These are phyloP conservation scores for Claviceps lovelessii DNA, from an alignment of 2,329 filamentous ascomycete species.

Conservation along the genomic window DNA sequence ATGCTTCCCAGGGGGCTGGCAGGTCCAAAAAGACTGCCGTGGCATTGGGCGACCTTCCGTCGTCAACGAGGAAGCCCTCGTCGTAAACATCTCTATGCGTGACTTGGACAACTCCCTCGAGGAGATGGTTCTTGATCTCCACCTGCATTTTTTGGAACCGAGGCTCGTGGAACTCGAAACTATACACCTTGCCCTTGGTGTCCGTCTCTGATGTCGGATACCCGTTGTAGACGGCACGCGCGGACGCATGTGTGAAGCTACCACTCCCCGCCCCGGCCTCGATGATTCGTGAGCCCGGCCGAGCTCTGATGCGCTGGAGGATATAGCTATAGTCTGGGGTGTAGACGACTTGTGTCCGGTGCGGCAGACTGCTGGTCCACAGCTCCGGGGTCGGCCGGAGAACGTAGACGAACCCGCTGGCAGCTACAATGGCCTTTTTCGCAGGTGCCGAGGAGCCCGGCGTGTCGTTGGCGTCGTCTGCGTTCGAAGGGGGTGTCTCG, in stretches of 20 bases:
- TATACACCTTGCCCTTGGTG: conserved; percentile 56
- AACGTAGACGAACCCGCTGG: conserved; percentile 63
- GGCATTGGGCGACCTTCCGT: conserved; percentile 45
- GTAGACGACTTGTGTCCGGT: conserved; percentile 76
- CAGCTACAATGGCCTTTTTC: conserved; percentile 38
- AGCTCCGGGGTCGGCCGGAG: conserved; percentile 67
- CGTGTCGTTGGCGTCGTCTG: conserved; percentile 20
- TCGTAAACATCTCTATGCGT: conserved; percentile 70
- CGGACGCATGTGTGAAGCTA: conserved; percentile 69
- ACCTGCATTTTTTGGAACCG: conserved; percentile 54
- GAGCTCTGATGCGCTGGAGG: conserved; percentile 57
- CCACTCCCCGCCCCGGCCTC: conserved; percentile 73
- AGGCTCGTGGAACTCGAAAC: conserved; percentile 67
- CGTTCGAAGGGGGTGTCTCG: conserved; percentile 22
- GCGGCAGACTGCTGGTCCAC: conserved; percentile 68
- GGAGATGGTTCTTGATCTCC: conserved; percentile 54
- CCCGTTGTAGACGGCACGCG: conserved; percentile 61
- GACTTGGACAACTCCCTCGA: conserved; percentile 53
- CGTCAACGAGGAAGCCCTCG: conserved; percentile 53
- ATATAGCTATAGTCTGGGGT: conserved; percentile 80
- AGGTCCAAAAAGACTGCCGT: conserved; percentile 67
- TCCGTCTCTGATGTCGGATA: conserved; percentile 34
- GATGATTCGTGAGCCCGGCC: conserved; percentile 59
- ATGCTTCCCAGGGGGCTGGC: conserved; percentile 66
- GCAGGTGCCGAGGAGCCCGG: conserved; percentile 19